Base-by-base conservation (phyloP, 176 grass and related monocot genomes). In the Carex littledalei region DNA sequence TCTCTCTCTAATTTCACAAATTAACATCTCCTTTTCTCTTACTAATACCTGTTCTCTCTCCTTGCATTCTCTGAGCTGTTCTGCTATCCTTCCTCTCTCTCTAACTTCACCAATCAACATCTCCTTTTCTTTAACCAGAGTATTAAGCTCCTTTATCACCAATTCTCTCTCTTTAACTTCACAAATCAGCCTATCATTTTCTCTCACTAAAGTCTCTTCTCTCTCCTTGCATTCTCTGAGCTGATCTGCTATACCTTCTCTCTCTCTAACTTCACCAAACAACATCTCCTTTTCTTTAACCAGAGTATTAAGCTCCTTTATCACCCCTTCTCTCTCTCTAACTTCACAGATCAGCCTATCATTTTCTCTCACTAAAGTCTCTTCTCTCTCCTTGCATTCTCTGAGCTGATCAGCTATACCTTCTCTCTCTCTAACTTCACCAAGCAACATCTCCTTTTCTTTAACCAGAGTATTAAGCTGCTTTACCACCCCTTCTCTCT, bases 51-150 rank as follows among this genome's bases (percentile, higher is more conserved):
- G 79, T 65, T 82, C 91, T 86, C 87, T 95, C 47, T 88, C 83
- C 87, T 88, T 89, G 84, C 87, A 94, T 31, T 37, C 65, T 32
- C 67, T 86, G 49, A 98, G 62, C 74, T 91, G 86, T 83, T n/a
- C 87, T 79, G 85, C 81, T 85, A 91, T 71, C 49, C 77, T 72
- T 64, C 75, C 53, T 2, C 86, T 73, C 16, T 91, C 86, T 79
- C 85, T 63, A 74, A 86, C 84, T 55, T 90, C 76, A 70, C 8
- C 21, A 71, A 90, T 82, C 57, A 94, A 73, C 61, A 91, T 68
- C 41, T 91, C 79, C 67, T 63, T 35, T 39, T 39, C 5, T 39
- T 39, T 39, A 4, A 6, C 37, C 37, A 39, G 5, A 39, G 5
- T 6, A 5, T 39, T 39, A 39, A 93, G 84, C 37, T 94, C 88